Evolutionary conservation across 495 filamentous ascomycete genomes (phyloP), one percentile per base, ranked within the genome.

Genomic region (Penicillium argentinense): DNA sequence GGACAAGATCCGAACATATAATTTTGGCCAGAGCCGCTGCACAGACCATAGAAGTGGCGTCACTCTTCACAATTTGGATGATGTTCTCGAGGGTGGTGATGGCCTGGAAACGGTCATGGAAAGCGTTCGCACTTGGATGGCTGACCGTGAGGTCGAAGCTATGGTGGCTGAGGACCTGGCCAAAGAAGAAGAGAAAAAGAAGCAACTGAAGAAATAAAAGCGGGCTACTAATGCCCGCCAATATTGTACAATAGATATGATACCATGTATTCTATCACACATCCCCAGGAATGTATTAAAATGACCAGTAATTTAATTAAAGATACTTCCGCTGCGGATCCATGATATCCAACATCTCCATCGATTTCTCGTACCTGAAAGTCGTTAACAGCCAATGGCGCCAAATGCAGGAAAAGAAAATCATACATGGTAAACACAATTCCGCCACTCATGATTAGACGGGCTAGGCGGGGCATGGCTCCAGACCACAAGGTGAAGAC

Each of bases 391-490:
- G 16, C 23, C 24, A 14, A 37, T 40, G 22, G 25, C 17, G 24
- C 33, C 7, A 25, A 19, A 22, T n/a, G n/a, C 9, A 14, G 25
- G 23, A 13, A 21, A n/a, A 16, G n/a, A 32, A 17, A 5, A 30
- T 72, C 79, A 48, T 63, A 86, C 91, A 97, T 96, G 3, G 95
- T 91, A 62, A 98, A 98, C 41, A 98, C 95, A 60, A 98, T 96
- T 14, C 93, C 93, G 39, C 93, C 93, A 60, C 90, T 96, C 73
- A 91, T 42, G 49, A 96, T 87, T 50, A 98, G 64, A 45, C 93
- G 73, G 14, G 82, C 91, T 56, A 98, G 67, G 39, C 93, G 69
- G 2, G 93, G 93, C 50, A 97, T 57, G 17, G 95, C 92, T 14
- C 93, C 93, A 47, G 87, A 90, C 93, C 93, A 98, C 50, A 98